These are phyloP conservation scores for Tolypocladium cylindrosporum DNA, from an alignment of 2,329 filamentous ascomycete genomes.

Conservation along the genomic window DNA sequence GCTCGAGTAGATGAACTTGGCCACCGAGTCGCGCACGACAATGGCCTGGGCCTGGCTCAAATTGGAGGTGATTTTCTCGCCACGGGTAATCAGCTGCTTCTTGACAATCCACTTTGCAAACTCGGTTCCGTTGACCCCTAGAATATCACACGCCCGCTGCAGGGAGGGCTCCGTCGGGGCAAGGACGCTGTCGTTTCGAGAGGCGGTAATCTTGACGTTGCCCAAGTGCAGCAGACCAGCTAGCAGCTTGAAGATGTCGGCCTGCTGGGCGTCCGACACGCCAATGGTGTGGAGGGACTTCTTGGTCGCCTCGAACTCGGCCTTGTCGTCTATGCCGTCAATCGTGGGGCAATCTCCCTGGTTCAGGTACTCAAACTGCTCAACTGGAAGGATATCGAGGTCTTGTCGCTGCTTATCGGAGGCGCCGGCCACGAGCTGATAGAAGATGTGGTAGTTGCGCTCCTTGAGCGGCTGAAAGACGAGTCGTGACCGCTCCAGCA, in stretches of 20 bases:
- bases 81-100: conserved; percentile 92
- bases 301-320: conserved; percentile 83
- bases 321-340: conserved; percentile 90
- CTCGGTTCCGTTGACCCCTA: conserved; percentile 76
- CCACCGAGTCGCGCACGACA: conserved; percentile 92
- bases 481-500: conserved; percentile 87
- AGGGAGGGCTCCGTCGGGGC: conserved; percentile 73
- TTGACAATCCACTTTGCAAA: conserved; percentile 99
- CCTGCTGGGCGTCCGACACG: conserved; percentile 62
- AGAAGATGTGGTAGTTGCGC: conserved; percentile 98
- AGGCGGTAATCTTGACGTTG: conserved; percentile 91
- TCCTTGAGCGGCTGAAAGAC: conserved; percentile 97
- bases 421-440: conserved; percentile 91
- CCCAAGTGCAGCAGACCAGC: conserved; percentile 88
- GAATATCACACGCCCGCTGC: conserved; percentile 68
- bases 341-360: conserved; percentile 87
- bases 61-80: conserved; percentile 96
- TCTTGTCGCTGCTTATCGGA: conserved; percentile 73
- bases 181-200: conserved; percentile 78
- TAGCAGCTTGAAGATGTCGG: conserved; percentile 79
- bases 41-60: conserved; percentile 86
- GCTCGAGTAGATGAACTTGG: conserved; percentile 97
- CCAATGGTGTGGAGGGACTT: conserved; percentile 83
- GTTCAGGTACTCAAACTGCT: conserved; percentile 93
- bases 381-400: conserved; percentile 67